Evolutionary conservation across 177 flowering plant species (phyloP).

Genomic region (Vitis hybrid): DNA sequence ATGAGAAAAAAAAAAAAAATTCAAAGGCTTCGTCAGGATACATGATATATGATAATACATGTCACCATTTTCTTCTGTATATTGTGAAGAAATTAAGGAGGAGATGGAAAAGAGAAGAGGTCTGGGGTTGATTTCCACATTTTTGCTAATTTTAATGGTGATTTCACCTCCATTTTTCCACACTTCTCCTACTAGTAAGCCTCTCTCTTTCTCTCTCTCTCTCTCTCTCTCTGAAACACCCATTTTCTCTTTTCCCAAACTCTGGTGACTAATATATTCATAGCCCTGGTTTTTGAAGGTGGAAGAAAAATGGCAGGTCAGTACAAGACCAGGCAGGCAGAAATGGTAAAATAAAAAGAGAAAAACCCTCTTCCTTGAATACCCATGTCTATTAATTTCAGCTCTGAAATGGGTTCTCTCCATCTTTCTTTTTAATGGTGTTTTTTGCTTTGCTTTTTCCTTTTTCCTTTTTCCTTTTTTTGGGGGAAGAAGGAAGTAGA

Average conservation of each 20-base stretch:
- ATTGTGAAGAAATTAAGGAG: neutral
- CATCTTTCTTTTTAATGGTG: neutral
- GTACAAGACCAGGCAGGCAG: neutral
- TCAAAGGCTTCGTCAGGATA: too few species aligned
- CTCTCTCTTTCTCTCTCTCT: neutral
- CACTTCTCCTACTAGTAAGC: conserved; percentile 15
- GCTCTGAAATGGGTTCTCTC: conserved; percentile 1
- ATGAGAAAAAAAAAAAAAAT: too few species aligned
- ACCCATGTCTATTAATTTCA: neutral
- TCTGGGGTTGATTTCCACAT: conserved; percentile 5
- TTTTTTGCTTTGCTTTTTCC: conserved; percentile 3
- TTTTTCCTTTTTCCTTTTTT: neutral
- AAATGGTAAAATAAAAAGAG: neutral
- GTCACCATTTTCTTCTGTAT: neutral
- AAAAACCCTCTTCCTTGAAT: neutral
- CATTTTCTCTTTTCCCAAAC: neutral
- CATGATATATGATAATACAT: too few species aligned
- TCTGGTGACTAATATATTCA: neutral
- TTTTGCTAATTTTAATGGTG: conserved; percentile 13
- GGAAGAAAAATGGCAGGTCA: neutral
- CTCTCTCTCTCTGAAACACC: neutral
- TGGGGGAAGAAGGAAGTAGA: neutral
- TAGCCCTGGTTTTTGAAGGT: neutral
- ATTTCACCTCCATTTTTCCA: conserved; percentile 9
- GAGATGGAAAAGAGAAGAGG: conserved; percentile 1